Conservation (phyloP, 805 yeast genomes). For the Monosporozyma solicola region DNA sequence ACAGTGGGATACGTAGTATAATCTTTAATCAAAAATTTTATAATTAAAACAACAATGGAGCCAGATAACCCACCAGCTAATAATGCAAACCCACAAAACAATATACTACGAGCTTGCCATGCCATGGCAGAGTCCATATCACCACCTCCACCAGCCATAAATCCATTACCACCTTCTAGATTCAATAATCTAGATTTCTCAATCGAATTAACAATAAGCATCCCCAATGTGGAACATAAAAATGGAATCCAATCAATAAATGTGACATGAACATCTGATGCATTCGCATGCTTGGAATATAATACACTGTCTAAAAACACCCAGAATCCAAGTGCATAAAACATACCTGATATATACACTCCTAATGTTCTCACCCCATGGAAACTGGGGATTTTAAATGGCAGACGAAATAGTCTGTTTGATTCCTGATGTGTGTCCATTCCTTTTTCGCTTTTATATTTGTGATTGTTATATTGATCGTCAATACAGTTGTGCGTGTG, state of each 20-base stretch:
- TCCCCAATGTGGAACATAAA: conserved; percentile 80
- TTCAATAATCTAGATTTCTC: conserved; percentile 36
- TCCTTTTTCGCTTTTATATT: neutral
- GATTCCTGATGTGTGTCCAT: conserved; percentile 33
- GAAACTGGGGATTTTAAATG: conserved; percentile 61
- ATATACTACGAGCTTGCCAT: conserved; percentile 88
- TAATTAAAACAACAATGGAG: conserved; percentile 74
- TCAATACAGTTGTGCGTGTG: neutral
- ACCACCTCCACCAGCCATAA: conserved; percentile 13
- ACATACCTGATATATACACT: conserved; percentile 66
- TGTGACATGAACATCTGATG: conserved; percentile 76
- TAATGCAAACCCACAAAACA: conserved; percentile 86
- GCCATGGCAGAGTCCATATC: conserved; percentile 47
- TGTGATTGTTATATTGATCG: neutral
- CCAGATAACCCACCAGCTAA: conserved; percentile 94
- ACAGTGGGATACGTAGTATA: conserved; percentile 73
- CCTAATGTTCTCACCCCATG: conserved; percentile 62
- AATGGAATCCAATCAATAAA: conserved; percentile 96
- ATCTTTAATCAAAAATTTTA: conserved; percentile 74
- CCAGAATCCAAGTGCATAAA: conserved; percentile 87
- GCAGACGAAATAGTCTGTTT: conserved; percentile 54
- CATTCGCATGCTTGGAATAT: conserved; percentile 76
- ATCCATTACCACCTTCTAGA: conserved; percentile 31
- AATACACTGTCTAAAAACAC: conserved; percentile 80
- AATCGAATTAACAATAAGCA: conserved; percentile 54